Percentiles rank a stretch among this genome's conserved stretches.
Conservation (phyloP, 2,329 filamentous ascomycete genomes). For the Pseudogymnoascus sp. region DNA sequence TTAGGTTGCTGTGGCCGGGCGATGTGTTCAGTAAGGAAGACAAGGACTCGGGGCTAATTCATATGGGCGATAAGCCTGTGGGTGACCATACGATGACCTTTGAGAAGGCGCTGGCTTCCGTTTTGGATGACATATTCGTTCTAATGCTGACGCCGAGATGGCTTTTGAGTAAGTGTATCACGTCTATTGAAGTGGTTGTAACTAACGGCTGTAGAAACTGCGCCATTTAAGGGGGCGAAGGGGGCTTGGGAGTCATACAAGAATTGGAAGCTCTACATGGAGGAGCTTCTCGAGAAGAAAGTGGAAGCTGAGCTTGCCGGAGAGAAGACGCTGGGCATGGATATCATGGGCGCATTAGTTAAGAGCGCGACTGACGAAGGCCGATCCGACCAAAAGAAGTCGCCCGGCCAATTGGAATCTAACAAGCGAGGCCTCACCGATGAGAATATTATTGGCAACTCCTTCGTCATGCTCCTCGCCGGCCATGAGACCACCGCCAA, state of each 20-base stretch:
- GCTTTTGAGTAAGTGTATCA: constrained; percentile 36
- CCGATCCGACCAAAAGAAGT: constrained; percentile 34
- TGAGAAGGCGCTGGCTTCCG: constrained; percentile 43
- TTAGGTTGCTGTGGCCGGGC: constrained; percentile 54
- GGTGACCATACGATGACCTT: constrained; percentile 46
- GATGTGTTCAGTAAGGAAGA: constrained; percentile 41
- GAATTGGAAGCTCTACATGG: constrained; percentile 57
- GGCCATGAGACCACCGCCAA: constrained; percentile 79
- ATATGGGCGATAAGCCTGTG: constrained; percentile 25
- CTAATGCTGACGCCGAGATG: constrained; percentile 45
- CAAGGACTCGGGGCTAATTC: constrained; percentile 31
- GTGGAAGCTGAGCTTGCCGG: constrained; percentile 36
- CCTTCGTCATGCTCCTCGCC: constrained; percentile 61
- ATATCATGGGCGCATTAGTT: constrained; percentile 48
- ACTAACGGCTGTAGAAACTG: constrained; percentile 23
- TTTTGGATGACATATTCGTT: constrained; percentile 47
- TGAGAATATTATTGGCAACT: constrained; percentile 64
- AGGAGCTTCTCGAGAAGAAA: constrained; percentile 48
- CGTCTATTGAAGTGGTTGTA: background rate
- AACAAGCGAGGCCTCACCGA: constrained; percentile 47
- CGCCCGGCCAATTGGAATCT: constrained; percentile 35
- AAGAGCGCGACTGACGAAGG: constrained; percentile 34
- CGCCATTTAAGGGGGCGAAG: constrained; percentile 39
- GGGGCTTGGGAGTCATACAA: constrained; percentile 38
- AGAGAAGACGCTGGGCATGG: constrained; percentile 38